Percentiles rank a stretch among this genome's conserved stretches.
Conservation (phyloP, 75 land plant genomes). For the Sequoia sempervirens region DNA sequence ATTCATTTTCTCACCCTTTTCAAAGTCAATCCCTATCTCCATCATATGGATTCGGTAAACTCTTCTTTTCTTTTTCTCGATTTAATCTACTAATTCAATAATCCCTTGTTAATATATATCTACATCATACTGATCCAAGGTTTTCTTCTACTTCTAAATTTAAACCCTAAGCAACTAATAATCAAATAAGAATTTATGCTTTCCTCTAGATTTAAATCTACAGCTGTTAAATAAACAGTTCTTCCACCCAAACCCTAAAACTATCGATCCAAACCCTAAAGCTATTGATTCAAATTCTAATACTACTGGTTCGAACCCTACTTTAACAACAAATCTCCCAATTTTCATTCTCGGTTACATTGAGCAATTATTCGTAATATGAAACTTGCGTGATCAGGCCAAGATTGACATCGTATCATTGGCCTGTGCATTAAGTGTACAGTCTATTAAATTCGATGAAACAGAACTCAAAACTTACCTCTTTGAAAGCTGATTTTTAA, state of each 20-base stretch:
- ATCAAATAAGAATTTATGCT: neutral
- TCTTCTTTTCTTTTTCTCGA: neutral
- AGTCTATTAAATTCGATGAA: neutral
- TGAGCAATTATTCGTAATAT: neutral
- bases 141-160: neutral
- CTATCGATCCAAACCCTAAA: neutral
- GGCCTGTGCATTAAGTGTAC: neutral
- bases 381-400: neutral
- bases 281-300: too few species aligned
- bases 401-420: neutral
- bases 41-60: neutral
- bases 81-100: neutral
- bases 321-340: neutral
- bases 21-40: neutral
- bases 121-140: neutral
- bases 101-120: neutral
- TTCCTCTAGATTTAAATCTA: neutral
- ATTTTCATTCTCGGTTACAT: neutral
- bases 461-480: neutral
- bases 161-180: neutral
- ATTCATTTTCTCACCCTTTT: neutral
- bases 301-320: neutral
- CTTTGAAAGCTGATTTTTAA: neutral
- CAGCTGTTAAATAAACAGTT: neutral
- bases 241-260: neutral